Evolutionary conservation across 2,329 filamentous ascomycete species (phyloP).

Genomic region (Coniochaeta sp.): DNA sequence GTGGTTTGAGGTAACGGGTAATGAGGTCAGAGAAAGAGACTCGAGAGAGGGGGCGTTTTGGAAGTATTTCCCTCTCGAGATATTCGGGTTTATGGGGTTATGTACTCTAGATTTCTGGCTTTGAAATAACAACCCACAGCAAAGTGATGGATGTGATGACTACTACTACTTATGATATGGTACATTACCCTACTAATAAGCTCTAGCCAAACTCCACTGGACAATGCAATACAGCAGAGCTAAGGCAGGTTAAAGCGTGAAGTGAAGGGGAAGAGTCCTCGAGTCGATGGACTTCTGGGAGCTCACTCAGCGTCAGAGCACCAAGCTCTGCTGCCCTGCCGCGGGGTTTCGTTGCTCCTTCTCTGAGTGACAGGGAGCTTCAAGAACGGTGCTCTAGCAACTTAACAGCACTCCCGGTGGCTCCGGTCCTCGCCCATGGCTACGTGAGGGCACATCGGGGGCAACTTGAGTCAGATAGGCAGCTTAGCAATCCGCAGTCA

Average conservation of each 20-base stretch:
- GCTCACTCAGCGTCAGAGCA: slow-evolving; percentile 1
- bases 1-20: not conserved
- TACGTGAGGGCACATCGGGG: not conserved
- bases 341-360: not conserved
- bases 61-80: slow-evolving; percentile 1
- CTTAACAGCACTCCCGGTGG: not conserved
- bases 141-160: not conserved
- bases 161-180: too few species aligned
- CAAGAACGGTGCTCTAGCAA: not conserved
- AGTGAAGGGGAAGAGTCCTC: not conserved
- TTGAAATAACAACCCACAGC: not conserved
- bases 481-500: not conserved
- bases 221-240: not conserved
- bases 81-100: not conserved
- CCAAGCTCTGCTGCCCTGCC: not conserved
- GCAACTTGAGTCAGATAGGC: not conserved
- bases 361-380: not conserved
- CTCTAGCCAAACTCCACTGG: not conserved
- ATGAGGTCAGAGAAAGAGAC: slow-evolving; percentile 4
- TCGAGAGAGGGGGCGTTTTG: not conserved
- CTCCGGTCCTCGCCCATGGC: not conserved
- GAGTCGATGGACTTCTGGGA: not conserved
- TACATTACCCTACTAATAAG: too few species aligned
- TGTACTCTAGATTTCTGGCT: too few species aligned
- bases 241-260: not conserved